Conservation (phyloP, 2,329 filamentous ascomycete species). For the Colletotrichum horii region DNA sequence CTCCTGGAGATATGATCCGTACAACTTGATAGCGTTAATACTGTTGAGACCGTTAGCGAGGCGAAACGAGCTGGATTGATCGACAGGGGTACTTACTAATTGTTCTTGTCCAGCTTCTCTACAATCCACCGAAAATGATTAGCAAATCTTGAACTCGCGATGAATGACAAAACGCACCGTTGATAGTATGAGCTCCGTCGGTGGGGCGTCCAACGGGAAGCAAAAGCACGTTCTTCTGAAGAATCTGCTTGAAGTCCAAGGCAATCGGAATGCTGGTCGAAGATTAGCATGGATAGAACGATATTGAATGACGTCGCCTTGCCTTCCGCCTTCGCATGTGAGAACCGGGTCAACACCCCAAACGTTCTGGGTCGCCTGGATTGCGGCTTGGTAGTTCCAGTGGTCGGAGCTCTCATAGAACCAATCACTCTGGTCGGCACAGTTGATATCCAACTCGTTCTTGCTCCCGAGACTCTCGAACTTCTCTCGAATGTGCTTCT, state of each 20-base stretch:
- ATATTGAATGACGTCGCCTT: conserved; percentile 32
- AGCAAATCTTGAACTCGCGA: background rate
- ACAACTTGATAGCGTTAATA: conserved; percentile 94
- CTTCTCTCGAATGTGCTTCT: conserved; percentile 80
- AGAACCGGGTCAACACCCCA: conserved; percentile 94
- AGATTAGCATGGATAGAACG: background rate
- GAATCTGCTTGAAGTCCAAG: conserved; percentile 95
- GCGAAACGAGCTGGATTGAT: fast-evolving
- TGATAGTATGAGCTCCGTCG: conserved; percentile 95
- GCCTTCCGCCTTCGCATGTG: conserved; percentile 93
- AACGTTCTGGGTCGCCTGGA: conserved; percentile 92
- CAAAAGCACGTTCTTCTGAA: conserved; percentile 94
- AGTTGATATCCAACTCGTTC: conserved; percentile 82
- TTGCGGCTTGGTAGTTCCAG: conserved; percentile 96
- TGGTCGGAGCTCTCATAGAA: conserved; percentile 98
- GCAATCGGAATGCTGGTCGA: conserved; percentile 87
- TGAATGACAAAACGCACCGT: conserved; percentile 51
- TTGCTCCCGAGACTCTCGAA: conserved; percentile 90
- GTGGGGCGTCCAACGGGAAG: conserved; percentile 97
- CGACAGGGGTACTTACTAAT: conserved; percentile 61
- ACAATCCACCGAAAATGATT: background rate
- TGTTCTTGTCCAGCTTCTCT: conserved; percentile 94
- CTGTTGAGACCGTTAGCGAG: background rate
- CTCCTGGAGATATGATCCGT: conserved; percentile 86
- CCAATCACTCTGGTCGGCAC: conserved; percentile 95